Base-by-base conservation (phyloP, 2,329 filamentous ascomycete genomes). In the Pseudogymnoascus destructans region DNA sequence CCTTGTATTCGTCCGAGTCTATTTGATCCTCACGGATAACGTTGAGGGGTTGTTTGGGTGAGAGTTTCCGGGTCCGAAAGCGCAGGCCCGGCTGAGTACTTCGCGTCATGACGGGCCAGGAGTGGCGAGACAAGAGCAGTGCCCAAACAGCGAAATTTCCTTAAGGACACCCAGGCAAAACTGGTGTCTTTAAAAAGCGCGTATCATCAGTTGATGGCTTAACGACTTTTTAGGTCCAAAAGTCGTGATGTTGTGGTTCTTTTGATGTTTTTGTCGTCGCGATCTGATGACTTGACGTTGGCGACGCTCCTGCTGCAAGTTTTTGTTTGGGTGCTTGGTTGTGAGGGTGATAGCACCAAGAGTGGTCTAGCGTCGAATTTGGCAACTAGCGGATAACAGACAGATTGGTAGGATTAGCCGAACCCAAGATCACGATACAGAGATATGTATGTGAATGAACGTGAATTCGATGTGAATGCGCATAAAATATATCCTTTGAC, bases 1-100 rank as follows among this genome's bases (percentile, higher is more conserved):
- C 82, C 74, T 95, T 89, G 73, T 96, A 95, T 73, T 90, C 82
- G 68, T 79, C 81, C 69, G 86, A 79, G 70, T 96, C 90, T 74
- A 97, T 86, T 70, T 97, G 88, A 73, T 89, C 80, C 75, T 97
- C 92, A 72, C 87, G 83, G 69, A 96, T 81, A 67, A 98, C 63
- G 21, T 59, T 63, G 61, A 68, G 68, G 5, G 60, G 61, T 13
- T 58, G 42, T 55, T 36, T 62, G 64, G 35, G 60, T 59, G 61
- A 62, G 33, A 69, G 82, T 49, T 57, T 49, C 32, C 56, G 38
- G 56, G 56, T 57, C 38, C 54, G 54, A 56, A 56, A 56, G 54
- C 54, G 54, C 54, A 56, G 54, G 54, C 54, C 54, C 33, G 54
- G 54, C 33, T 56, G 54, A 56, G 54, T 56, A 56, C 54, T 56